Conservation (phyloP, 2,329 filamentous ascomycete genomes). For the Pestalotiopsis sp. region DNA sequence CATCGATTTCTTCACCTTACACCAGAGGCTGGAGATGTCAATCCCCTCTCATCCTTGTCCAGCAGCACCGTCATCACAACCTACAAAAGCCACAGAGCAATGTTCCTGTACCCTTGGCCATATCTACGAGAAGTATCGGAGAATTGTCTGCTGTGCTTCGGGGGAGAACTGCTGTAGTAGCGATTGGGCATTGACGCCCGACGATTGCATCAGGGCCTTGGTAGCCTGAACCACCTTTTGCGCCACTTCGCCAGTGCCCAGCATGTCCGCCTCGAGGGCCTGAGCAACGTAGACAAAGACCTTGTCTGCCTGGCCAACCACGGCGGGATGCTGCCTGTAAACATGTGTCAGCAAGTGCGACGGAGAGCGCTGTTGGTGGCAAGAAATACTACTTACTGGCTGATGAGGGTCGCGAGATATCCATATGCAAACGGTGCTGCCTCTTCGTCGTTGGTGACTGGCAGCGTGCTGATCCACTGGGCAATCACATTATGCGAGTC, state of each 20-base stretch:
- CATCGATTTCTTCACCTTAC: background rate
- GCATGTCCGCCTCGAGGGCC: slow-evolving; percentile 85
- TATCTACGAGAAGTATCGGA: slow-evolving; percentile 70
- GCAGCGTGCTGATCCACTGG: slow-evolving; percentile 90
- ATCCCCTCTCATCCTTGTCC: background rate
- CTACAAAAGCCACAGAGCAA: background rate
- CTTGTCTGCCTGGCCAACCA: slow-evolving; percentile 75
- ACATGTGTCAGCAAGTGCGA: background rate
- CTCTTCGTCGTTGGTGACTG: slow-evolving; percentile 93
- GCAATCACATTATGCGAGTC: slow-evolving; percentile 74
- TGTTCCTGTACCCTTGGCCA: slow-evolving; percentile 9
- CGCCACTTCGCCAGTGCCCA: slow-evolving; percentile 77
- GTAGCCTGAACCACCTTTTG: slow-evolving; percentile 74
- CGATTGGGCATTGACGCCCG: slow-evolving; percentile 74
- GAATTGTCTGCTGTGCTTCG: slow-evolving; percentile 79
- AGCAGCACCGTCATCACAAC: background rate
- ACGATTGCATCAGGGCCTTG: slow-evolving; percentile 73
- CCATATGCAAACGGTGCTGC: slow-evolving; percentile 94
- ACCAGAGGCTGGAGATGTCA: background rate
- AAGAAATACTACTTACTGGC: slow-evolving; percentile 69
- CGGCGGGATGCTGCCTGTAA: slow-evolving; percentile 73
- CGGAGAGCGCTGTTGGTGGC: background rate
- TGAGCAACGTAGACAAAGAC: slow-evolving; percentile 84
- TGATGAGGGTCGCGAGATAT: slow-evolving; percentile 87
- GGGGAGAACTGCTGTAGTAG: slow-evolving; percentile 74